Base-by-base conservation (phyloP, 805 yeast species). In the Candida easanensis region DNA sequence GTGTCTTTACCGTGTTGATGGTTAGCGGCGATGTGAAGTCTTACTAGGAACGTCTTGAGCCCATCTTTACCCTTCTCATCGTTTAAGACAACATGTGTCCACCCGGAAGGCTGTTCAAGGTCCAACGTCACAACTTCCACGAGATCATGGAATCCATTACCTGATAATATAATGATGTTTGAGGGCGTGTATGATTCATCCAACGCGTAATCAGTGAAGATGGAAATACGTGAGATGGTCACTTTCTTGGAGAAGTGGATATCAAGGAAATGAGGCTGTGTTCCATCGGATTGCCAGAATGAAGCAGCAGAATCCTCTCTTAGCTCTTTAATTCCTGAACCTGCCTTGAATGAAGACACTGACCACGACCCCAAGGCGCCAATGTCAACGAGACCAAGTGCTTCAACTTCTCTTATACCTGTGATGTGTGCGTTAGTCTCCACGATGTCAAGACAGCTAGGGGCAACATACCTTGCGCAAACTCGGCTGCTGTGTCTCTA, bases 1-100 rank as follows among this genome's bases (percentile, higher is more conserved):
- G 96, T 83, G 61, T 93, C 99, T 58, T 91, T 93, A 36, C 99
- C 99, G 58, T 88, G 89, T 58, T 90, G 97, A 55, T 88, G 96
- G 55, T 95, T 93, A 1, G 86, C 76, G 8, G 77, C 59, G 5
- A 88, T 71, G n/a, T 74, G 59, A 14, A 89, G 52, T 46, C 85
- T 75, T 11, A 88, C 64, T 49, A 81, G 66, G 53, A 80, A 84
- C 40, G 93, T 79, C 52, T 84, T 80, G 37, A 88, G 62, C 1
- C 79, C 74, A 3, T 78, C 77, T 41, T 76, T 81, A 1, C 37
- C 25, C 1, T 48, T 51, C 9, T 48, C 46, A 2, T 48, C 45
- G 10, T 65, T 62, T 56, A 87, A 77, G 3, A 70, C 68, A 15
- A 86, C 69, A 53, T 80, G 81, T 14, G 76, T 76, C 96, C 96